Conservation (phyloP, 306 rosid species). For the Fagus crenata region DNA sequence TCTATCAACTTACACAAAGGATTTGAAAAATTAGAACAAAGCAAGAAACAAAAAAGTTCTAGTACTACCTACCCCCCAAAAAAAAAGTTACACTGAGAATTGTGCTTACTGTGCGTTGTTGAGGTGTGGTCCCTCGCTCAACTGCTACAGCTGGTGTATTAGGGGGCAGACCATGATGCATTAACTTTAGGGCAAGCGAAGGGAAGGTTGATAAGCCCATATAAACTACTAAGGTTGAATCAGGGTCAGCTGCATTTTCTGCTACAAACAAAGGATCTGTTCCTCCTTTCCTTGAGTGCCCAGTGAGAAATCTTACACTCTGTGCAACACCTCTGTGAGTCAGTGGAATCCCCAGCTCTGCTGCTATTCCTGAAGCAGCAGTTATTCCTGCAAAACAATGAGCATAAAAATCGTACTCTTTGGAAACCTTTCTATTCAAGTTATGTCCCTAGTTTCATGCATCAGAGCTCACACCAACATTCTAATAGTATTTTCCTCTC, state of each 20-base stretch:
- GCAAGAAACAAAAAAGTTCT: neutral
- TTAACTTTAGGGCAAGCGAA: conserved; percentile 75
- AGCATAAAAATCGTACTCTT: neutral
- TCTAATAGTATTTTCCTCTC: neutral
- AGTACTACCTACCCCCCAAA: no score
- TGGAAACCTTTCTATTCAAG: conserved; percentile 1
- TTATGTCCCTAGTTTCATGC: neutral
- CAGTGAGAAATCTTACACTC: conserved; percentile 85
- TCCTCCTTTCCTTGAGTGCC: conserved; percentile 95
- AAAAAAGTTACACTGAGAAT: neutral
- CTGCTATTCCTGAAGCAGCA: conserved; percentile 96
- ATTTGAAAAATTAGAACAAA: neutral
- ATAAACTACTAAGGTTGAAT: conserved; percentile 85
- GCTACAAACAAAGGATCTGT: conserved; percentile 84
- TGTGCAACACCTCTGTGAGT: conserved; percentile 86
- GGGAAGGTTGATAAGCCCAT: conserved; percentile 97
- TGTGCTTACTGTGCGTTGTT: conserved; percentile 70
- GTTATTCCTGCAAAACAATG: conserved; percentile 67
- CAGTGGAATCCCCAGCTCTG: conserved; percentile 82
- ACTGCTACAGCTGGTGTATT: conserved; percentile 87
- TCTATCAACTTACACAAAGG: neutral
- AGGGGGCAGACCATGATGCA: conserved; percentile 74
- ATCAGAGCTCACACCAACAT: neutral
- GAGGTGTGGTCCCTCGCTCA: conserved; percentile 91
- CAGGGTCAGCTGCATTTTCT: conserved; percentile 86